Percentiles rank a stretch among this genome's conserved stretches.
Evolutionary conservation across 2,329 filamentous ascomycete genomes (phyloP).

Genomic region (Tolypocladium pustulatum): DNA sequence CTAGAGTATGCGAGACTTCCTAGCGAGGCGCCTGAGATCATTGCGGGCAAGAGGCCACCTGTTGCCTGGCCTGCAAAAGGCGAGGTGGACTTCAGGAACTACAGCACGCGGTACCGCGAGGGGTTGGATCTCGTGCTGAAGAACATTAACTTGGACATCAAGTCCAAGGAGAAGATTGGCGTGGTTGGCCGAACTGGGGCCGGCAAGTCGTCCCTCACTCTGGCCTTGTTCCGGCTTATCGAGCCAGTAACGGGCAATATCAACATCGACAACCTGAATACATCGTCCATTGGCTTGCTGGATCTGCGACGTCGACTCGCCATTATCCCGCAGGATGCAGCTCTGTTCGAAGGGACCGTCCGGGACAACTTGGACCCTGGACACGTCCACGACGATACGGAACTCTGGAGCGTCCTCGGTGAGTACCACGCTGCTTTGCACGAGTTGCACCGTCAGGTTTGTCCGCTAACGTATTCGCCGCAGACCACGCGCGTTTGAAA

Average conservation of each 20-base stretch:
- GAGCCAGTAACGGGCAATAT: conserved; percentile 77
- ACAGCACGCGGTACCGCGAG: conserved; percentile 84
- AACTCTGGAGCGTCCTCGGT: conserved; percentile 93
- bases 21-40: conserved; percentile 88
- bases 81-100: conserved; percentile 82
- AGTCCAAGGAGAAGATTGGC: conserved; percentile 94
- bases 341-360: conserved; percentile 86
- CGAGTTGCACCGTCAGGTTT: not conserved
- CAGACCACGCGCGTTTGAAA: conserved; percentile 87
- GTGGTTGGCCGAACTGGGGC: conserved; percentile 94
- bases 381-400: conserved; percentile 91
- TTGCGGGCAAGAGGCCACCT: conserved; percentile 75
- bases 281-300: conserved; percentile 77
- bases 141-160: conserved; percentile 84
- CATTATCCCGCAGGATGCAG: conserved; percentile 96
- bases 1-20: conserved; percentile 89
- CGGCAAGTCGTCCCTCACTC: conserved; percentile 87
- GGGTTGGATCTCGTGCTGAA: conserved; percentile 88
- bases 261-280: conserved; percentile 81
- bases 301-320: conserved; percentile 83
- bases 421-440: conserved; percentile 26
- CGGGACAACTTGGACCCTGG: conserved; percentile 93
- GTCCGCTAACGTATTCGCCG: conserved; percentile 3
- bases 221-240: conserved; percentile 91
- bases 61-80: conserved; percentile 88